Evolutionary conservation across 1,284 basidiomycete genomes (phyloP).

Genomic region (Apiotrichum domesticum): DNA sequence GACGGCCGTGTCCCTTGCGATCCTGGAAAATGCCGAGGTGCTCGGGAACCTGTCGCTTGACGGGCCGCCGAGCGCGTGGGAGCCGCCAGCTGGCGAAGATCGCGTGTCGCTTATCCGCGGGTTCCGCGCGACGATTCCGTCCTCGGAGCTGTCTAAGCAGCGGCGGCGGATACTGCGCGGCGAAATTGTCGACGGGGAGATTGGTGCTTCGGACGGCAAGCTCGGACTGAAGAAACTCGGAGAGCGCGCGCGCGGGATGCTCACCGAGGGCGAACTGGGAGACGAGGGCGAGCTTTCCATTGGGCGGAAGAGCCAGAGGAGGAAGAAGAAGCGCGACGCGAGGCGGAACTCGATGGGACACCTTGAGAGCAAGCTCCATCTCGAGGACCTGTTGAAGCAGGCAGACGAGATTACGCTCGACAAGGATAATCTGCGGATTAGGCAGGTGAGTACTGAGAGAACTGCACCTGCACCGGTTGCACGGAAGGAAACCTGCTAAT

Average conservation of each 20-base stretch:
- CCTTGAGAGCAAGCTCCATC: conserved; percentile 61
- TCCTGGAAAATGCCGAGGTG: conserved; percentile 72
- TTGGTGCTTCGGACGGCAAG: conserved; percentile 59
- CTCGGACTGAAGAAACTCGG: conserved; percentile 73
- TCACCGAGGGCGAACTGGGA: conserved; percentile 45
- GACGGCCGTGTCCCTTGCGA: conserved; percentile 74
- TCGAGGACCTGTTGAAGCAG: conserved; percentile 74
- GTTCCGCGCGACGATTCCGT: conserved; percentile 86
- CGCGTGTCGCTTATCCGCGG: conserved; percentile 59
- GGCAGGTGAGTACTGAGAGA: conserved; percentile 56
- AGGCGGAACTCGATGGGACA: conserved; percentile 61
- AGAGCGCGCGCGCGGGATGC: conserved; percentile 66
- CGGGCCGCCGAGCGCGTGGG: conserved; percentile 37
- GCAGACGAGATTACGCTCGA: conserved; percentile 76
- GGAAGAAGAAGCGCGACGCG: conserved; percentile 57
- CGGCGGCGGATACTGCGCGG: conserved; percentile 67
- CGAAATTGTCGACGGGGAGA: conserved; percentile 52
- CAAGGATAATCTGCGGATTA: conserved; percentile 81
- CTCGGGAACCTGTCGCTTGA: conserved; percentile 67
- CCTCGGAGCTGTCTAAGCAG: conserved; percentile 67
- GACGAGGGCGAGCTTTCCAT: conserved; percentile 22
- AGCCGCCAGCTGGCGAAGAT: conserved; percentile 51
- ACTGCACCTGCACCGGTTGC: too few relatives aligned
- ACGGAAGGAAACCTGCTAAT: too few relatives aligned
- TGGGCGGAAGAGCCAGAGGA: conserved; percentile 53